phyloP scores from a whole-genome alignment of 1,284 basidiomycete genomes.

The Kwoniella shivajii region DNA sequence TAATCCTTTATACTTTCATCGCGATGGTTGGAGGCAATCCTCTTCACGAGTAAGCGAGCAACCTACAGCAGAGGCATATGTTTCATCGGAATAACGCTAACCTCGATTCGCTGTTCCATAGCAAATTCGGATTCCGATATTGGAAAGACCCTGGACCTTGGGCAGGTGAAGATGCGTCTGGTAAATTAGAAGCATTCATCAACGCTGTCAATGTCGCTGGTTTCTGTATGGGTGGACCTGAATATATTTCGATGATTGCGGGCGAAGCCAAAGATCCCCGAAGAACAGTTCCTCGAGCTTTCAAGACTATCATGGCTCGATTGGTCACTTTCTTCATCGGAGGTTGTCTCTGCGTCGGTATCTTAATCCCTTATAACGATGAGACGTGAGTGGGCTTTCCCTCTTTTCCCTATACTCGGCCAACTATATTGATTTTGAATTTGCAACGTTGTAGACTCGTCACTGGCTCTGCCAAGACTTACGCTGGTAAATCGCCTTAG shows the following conservation, averaged over 20 bases:
- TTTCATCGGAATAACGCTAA: not conserved
- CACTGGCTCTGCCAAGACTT: constrained; percentile 15
- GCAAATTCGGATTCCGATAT: constrained; percentile 23
- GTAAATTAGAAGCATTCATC: constrained; percentile 23
- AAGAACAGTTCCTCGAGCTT: constrained; percentile 38
- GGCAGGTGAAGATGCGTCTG: constrained; percentile 11
- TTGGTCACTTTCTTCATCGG: constrained; percentile 45
- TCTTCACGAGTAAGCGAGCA: constrained; percentile 18
- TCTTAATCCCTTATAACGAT: constrained; percentile 29
- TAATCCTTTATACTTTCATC: constrained; percentile 63
- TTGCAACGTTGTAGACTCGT: not conserved
- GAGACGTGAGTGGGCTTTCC: constrained; percentile 1
- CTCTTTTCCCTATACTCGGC: not conserved
- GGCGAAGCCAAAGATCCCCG: constrained; percentile 35
- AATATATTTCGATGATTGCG: constrained; percentile 36
- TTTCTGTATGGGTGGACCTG: constrained; percentile 22
- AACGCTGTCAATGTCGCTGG: constrained; percentile 41
- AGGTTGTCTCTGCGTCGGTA: constrained; percentile 37
- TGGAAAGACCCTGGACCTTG: constrained; percentile 24
- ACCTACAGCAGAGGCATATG: too few relatives aligned
- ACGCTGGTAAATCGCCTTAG: constrained; percentile 29
- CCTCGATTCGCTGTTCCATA: not conserved
- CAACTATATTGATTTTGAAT: not conserved
- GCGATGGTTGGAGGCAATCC: constrained; percentile 25
- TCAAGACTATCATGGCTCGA: constrained; percentile 39